These are phyloP conservation scores for Grosmannia penicillata DNA, from an alignment of 2,329 filamentous ascomycete species.

Conservation along the genomic window DNA sequence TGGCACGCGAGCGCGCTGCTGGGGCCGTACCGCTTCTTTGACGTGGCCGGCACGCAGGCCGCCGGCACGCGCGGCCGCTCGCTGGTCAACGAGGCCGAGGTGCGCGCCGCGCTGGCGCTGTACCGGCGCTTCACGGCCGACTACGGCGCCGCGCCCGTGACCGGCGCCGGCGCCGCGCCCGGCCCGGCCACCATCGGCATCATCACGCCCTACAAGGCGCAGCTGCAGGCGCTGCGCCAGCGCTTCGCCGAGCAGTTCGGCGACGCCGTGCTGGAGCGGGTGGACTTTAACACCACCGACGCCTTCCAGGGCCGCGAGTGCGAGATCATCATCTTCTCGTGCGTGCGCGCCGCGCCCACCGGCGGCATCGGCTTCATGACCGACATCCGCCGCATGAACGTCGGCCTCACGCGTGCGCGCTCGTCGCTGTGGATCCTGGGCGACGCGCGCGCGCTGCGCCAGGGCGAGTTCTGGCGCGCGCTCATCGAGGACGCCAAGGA, in stretches of 20 bases:
- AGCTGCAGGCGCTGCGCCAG: conserved; percentile 63
- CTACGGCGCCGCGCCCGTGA: not conserved
- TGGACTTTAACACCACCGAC: conserved; percentile 98
- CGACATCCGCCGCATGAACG: conserved; percentile 98
- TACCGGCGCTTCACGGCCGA: conserved; percentile 58
- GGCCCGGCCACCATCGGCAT: conserved; percentile 81
- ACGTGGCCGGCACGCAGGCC: conserved; percentile 78
- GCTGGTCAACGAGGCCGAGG: conserved; percentile 74
- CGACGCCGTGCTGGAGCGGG: conserved; percentile 54
- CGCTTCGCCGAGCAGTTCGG: conserved; percentile 64
- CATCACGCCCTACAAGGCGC: conserved; percentile 95
- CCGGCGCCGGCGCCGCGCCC: conserved; percentile 53
- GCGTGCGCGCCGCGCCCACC: conserved; percentile 80
- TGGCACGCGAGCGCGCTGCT: conserved; percentile 76
- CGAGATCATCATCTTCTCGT: conserved; percentile 98
- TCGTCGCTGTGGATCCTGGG: conserved; percentile 94
- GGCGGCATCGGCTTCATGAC: conserved; percentile 97
- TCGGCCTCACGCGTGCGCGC: conserved; percentile 90
- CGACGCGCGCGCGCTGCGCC: conserved; percentile 71
- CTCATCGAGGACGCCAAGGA: conserved; percentile 68
- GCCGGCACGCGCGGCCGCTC: conserved; percentile 75
- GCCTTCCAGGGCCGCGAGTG: conserved; percentile 95
- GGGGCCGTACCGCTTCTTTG: conserved; percentile 92
- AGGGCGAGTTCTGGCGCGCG: conserved; percentile 82
- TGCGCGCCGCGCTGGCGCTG: conserved; percentile 73